These are phyloP conservation scores for Phytophthora citricola DNA, from an alignment of 352 stramenopile species.

Conservation along the genomic window DNA sequence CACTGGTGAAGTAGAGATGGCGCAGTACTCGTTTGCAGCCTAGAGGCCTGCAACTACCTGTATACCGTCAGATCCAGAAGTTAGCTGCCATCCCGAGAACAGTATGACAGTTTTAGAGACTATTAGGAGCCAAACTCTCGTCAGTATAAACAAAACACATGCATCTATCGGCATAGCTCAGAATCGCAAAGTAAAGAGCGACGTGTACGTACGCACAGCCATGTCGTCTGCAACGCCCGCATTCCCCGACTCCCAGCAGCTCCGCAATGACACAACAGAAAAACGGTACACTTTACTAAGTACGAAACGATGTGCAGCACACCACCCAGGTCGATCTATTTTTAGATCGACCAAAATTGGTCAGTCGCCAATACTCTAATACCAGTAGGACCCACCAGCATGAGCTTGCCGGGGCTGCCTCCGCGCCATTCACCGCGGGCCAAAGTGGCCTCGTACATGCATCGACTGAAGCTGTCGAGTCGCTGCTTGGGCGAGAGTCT, in stretches of 20 bases:
- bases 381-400: neutral
- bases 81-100: neutral
- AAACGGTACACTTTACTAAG: neutral
- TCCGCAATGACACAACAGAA: conserved; percentile 27
- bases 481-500: conserved; percentile 39
- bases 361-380: neutral
- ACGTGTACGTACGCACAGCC: conserved; percentile 32
- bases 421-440: conserved; percentile 15
- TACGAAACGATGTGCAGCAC: conserved; percentile 9
- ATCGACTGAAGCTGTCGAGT: conserved; percentile 46
- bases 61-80: conserved; percentile 3
- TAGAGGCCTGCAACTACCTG: conserved; percentile 32
- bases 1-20: conserved; percentile 65
- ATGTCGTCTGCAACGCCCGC: conserved; percentile 17
- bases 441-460: conserved; percentile 40
- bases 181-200: neutral
- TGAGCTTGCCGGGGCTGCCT: conserved; percentile 8
- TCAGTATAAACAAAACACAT: conserved; percentile 1
- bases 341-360: neutral
- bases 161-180: neutral
- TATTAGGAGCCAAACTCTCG: conserved; percentile 8
- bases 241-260: conserved; percentile 6
- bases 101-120: neutral
- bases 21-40: conserved; percentile 39
- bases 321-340: neutral